Evolutionary conservation across 305 asterid species (phyloP).

Genomic region (Fraxinus angustifolia): DNA sequence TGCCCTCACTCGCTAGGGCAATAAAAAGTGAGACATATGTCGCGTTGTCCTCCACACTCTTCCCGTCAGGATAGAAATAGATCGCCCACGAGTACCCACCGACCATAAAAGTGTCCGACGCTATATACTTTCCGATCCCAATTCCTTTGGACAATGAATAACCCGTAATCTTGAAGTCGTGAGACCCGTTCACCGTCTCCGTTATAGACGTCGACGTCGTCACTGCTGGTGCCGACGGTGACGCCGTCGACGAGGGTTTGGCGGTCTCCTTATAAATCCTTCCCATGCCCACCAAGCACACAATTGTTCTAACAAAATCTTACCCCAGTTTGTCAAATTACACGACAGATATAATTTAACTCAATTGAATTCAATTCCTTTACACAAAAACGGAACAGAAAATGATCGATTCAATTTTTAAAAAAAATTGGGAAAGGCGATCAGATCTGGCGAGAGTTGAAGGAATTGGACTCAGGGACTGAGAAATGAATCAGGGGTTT

Average conservation of each 20-base stretch:
- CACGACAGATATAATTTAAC: neutral
- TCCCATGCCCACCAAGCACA: conserved; percentile 51
- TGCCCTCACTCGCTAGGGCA: conserved; percentile 84
- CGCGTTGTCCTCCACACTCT: conserved; percentile 80
- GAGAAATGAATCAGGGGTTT: conserved; percentile 22
- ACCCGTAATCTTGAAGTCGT: conserved; percentile 79
- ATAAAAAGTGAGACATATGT: conserved; percentile 83
- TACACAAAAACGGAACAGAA: neutral
- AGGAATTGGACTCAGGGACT: conserved; percentile 4
- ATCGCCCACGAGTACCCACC: conserved; percentile 95
- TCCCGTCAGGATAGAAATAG: conserved; percentile 93
- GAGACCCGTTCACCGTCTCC: conserved; percentile 80
- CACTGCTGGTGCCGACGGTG: conserved; percentile 40
- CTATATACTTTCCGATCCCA: conserved; percentile 79
- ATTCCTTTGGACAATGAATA: conserved; percentile 75
- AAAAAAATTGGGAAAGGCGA: conserved; percentile 3
- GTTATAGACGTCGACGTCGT: conserved; percentile 72
- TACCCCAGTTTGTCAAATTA: neutral
- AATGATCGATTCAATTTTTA: neutral
- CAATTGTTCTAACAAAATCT: neutral
- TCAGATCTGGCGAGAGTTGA: conserved; percentile 22
- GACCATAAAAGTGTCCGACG: conserved; percentile 79
- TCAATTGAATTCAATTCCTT: neutral
- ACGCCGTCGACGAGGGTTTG: conserved; percentile 44
- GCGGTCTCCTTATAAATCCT: conserved; percentile 55